Percentiles rank a stretch among this genome's conserved stretches.
These are phyloP conservation scores for Syncephalastrum sp. DNA, from an alignment of 371 early-diverging fungal genomes.

Conservation along the genomic window DNA sequence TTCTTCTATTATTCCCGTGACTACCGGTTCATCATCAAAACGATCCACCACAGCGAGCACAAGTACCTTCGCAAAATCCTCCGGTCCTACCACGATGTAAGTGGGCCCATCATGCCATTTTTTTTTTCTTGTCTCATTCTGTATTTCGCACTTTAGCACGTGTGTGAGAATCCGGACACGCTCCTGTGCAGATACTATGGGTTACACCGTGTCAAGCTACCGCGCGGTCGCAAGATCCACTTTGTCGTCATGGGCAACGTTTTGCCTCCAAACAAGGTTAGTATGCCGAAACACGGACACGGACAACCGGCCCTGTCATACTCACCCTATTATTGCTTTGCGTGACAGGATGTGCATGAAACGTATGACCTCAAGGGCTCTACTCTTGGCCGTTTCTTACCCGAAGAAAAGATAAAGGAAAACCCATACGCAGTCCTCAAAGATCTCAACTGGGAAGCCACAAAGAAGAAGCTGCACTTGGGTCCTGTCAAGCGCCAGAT, in stretches of 20 bases:
- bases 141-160: constrained; percentile 58
- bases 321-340: constrained; percentile 64
- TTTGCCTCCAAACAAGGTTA: constrained; percentile 84
- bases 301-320: constrained; percentile 15
- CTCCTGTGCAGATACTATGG: constrained; percentile 93
- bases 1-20: constrained; percentile 98
- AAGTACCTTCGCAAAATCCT: constrained; percentile 88
- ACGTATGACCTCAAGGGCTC: constrained; percentile 94
- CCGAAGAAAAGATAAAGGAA: constrained; percentile 70
- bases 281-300: neutral
- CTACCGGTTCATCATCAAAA: constrained; percentile 98
- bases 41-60: constrained; percentile 94
- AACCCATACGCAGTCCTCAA: constrained; percentile 88
- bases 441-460: constrained; percentile 85
- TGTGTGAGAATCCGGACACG: constrained; percentile 87
- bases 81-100: constrained; percentile 80
- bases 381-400: constrained; percentile 79
- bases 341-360: constrained; percentile 86
- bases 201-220: constrained; percentile 93
- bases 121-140: neutral
- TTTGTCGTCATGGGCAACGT: constrained; percentile 99
- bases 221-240: constrained; percentile 90
- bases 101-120: neutral
- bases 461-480: constrained; percentile 72
- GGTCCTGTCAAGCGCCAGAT: constrained; percentile 82